Conservation (phyloP, 495 filamentous ascomycete genomes). For the Hypoxylon rickii region DNA sequence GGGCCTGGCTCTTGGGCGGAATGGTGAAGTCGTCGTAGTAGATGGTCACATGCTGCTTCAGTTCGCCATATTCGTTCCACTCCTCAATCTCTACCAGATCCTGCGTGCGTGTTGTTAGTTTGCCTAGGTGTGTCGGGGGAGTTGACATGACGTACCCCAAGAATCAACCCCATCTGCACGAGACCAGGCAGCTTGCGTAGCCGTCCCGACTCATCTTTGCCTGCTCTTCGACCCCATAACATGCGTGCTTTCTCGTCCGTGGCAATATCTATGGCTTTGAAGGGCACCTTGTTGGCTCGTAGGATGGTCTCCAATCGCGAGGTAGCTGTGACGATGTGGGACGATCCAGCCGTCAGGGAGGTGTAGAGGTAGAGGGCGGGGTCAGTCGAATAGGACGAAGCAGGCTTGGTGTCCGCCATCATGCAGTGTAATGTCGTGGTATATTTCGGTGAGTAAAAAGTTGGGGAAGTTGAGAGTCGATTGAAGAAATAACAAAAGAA, state of each 20-base stretch:
- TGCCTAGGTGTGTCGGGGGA: neutral
- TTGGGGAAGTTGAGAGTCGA: neutral
- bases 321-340: constrained; percentile 95
- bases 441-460: neutral
- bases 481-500: neutral
- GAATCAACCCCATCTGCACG: constrained; percentile 82
- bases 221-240: constrained; percentile 83
- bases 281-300: constrained; percentile 90
- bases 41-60: constrained; percentile 77
- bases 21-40: constrained; percentile 59
- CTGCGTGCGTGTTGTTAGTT: constrained; percentile 46
- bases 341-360: constrained; percentile 91
- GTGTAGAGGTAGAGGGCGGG: constrained; percentile 90
- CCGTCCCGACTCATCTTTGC: constrained; percentile 61
- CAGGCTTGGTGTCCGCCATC: constrained; percentile 56
- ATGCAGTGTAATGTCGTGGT: constrained; percentile 8
- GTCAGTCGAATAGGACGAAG: constrained; percentile 67
- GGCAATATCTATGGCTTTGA: constrained; percentile 88
- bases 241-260: constrained; percentile 89
- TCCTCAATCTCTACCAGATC: constrained; percentile 94
- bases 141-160: constrained; percentile 69
- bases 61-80: constrained; percentile 98
- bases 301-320: constrained; percentile 94
- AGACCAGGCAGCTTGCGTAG: constrained; percentile 84
- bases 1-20: constrained; percentile 47